A percentile compares a stretch with the other conserved stretches of the same genome.
These are phyloP conservation scores for Strobilomyces echinocephalus DNA, from an alignment of 768 basidiomycete species.

Conservation along the genomic window DNA sequence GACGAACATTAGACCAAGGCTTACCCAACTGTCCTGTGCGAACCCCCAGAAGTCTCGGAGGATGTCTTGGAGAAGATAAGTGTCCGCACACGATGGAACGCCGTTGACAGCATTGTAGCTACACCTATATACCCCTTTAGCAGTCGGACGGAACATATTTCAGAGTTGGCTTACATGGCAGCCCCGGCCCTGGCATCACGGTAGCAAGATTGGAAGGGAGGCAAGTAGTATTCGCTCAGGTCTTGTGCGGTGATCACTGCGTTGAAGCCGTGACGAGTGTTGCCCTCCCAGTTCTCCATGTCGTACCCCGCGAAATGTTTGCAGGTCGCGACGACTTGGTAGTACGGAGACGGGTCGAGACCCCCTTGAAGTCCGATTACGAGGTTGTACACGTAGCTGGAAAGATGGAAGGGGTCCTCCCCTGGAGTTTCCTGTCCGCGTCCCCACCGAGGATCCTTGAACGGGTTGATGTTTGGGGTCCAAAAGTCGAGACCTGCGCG, in stretches of 20 bases:
- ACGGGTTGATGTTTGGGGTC: constrained; percentile 50
- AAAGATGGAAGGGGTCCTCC: constrained; percentile 52
- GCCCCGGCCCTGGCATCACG: constrained; percentile 55
- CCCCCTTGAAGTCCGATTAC: constrained; percentile 56
- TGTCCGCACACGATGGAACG: constrained; percentile 50
- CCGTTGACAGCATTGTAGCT: constrained; percentile 62
- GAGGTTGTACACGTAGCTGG: constrained; percentile 51
- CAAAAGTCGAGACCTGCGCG: constrained; percentile 53
- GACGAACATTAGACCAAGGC: neutral
- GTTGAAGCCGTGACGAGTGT: constrained; percentile 45
- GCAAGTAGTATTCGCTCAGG: constrained; percentile 51
- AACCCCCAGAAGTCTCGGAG: constrained; percentile 51
- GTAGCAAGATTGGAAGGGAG: constrained; percentile 55
- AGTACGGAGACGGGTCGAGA: constrained; percentile 46
- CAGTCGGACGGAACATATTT: no score
- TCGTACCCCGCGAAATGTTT: constrained; percentile 62
- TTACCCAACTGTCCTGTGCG: constrained; percentile 47
- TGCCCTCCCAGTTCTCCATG: constrained; percentile 52
- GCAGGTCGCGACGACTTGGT: constrained; percentile 52
- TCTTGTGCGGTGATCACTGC: constrained; percentile 53
- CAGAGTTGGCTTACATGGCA: constrained; percentile 36
- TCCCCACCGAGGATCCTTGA: constrained; percentile 62
- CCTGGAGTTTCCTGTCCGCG: constrained; percentile 60
- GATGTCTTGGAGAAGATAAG: constrained; percentile 48
- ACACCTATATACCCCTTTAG: constrained; percentile 28